Evolutionary conservation across 2,329 filamentous ascomycete genomes (phyloP).

Genomic region (Dothideomycetidae sp.): DNA sequence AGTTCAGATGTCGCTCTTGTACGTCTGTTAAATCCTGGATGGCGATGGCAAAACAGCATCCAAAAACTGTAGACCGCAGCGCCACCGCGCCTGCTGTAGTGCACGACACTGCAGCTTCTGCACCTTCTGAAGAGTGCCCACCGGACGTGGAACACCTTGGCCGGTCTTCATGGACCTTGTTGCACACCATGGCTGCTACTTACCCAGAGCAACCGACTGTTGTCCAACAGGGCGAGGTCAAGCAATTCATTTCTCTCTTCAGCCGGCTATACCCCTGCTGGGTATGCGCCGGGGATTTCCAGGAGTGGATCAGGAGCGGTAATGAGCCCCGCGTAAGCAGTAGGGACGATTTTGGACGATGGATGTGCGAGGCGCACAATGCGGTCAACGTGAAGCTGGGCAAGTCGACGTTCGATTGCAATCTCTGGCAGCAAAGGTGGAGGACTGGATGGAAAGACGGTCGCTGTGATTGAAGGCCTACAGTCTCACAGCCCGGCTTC

Average conservation of each 20-base stretch:
- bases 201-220: conserved; percentile 61
- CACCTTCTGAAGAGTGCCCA: conserved; percentile 12
- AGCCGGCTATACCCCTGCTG: conserved; percentile 87
- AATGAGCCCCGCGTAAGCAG: conserved; percentile 49
- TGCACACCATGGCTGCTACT: conserved; percentile 78
- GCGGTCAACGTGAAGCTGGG: conserved; percentile 81
- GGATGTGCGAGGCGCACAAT: conserved; percentile 79
- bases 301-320: conserved; percentile 55
- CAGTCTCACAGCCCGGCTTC: conserved; percentile 10
- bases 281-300: conserved; percentile 88
- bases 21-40: conserved; percentile 47
- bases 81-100: conserved; percentile 23
- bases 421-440: conserved; percentile 87
- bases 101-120: conserved; percentile 10
- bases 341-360: conserved; percentile 58
- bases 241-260: conserved; percentile 65
- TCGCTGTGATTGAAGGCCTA: conserved; percentile 41
- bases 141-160: conserved; percentile 69
- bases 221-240: conserved; percentile 60
- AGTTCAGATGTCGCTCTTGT: conserved; percentile 53
- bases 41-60: conserved; percentile 41
- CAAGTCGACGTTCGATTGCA: conserved; percentile 82
- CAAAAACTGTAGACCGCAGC: conserved; percentile 16
- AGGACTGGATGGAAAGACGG: conserved; percentile 71
- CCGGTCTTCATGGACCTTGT: conserved; percentile 79